Evolutionary conservation across 139 green algal species (phyloP), one percentile per base, ranked within the genome.

Genomic region (Chlamydomonas sp.): DNA sequence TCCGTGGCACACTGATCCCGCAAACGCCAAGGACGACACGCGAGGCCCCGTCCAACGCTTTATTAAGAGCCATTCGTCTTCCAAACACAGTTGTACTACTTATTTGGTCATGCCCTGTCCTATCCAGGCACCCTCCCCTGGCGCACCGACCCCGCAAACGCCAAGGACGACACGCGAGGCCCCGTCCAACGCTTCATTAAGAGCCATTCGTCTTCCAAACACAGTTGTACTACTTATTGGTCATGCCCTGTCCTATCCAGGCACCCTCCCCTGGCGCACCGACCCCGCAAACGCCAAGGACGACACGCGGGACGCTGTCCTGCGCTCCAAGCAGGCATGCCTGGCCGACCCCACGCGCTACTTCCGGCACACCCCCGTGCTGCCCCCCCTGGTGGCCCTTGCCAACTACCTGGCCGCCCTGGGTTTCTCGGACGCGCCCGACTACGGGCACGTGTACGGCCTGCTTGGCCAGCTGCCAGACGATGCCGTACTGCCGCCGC

Each of bases 401-500:
- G 88, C 79, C 6, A 68, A 74, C 57, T 92, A 90, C 85, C 80
- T 92, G 9, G 20, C 79, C 10, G 66, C 62, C 6, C 73, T 92
- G 72, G 89, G 69, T 0, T 92, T 90, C 66, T 49, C 8, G 15
- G 88, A 91, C 62, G 18, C 63, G 15, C 88, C 88, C 16, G 84
- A 91, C 63, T 91, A 91, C 77, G 77, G 18, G 58, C 16, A 18
- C 67, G 57, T 91, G 64, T 64, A 71, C 81, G 18, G 20, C 16
- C 84, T 15, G n/a, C 79, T 93, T 83, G 77, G 63, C 15, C 61
- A 82, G n/a, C 81, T 93, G 81, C 81, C 85, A 20, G 85, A 87
- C 72, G 71, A 80, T 3, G 66, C 66, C 31, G 31, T 49, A 49
- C 31, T 49, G 31, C 31, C 31, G 31, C 31, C 31, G 31, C 31